Evolutionary conservation across 73 alveolate species (phyloP).

Genomic region (Paraurostyla sp.): DNA sequence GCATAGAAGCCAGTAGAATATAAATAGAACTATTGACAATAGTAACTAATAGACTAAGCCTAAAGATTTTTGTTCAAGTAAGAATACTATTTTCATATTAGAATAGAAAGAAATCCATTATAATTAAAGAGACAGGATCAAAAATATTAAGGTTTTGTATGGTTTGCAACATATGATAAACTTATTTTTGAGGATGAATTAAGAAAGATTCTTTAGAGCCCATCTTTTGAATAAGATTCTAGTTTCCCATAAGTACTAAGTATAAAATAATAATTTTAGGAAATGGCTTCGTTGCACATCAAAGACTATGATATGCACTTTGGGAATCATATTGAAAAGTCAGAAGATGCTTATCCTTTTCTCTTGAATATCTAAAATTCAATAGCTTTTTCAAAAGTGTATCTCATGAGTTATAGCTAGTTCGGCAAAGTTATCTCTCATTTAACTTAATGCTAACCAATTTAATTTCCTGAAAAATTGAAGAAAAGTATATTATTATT

Average conservation of each 20-base stretch:
- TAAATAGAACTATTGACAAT: neutral
- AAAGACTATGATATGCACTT: constrained; percentile 35
- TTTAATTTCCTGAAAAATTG: neutral
- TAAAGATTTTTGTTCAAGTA: constrained; percentile 52
- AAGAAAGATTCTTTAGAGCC: constrained; percentile 21
- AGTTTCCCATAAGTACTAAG: constrained; percentile 32
- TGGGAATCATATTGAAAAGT: constrained; percentile 25
- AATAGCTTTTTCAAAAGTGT: constrained; percentile 38
- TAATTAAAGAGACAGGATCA: constrained; percentile 35
- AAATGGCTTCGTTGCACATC: constrained; percentile 51
- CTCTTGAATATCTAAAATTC: neutral
- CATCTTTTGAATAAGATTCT: neutral
- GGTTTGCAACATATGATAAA: constrained; percentile 52
- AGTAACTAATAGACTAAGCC: constrained; percentile 14
- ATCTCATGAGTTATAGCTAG: neutral
- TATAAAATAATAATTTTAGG: neutral
- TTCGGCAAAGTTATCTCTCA: neutral
- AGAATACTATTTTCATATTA: neutral
- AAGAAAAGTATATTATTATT: constrained; percentile 12
- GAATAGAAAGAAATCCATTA: constrained; percentile 28
- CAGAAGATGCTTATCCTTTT: constrained; percentile 15
- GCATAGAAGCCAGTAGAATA: neutral
- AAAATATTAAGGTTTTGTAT: constrained; percentile 15
- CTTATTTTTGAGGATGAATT: constrained; percentile 46
- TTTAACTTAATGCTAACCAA: neutral